Evolutionary conservation across 495 filamentous ascomycete species (phyloP).

Genomic region (Lindgomyces ingoldianus): DNA sequence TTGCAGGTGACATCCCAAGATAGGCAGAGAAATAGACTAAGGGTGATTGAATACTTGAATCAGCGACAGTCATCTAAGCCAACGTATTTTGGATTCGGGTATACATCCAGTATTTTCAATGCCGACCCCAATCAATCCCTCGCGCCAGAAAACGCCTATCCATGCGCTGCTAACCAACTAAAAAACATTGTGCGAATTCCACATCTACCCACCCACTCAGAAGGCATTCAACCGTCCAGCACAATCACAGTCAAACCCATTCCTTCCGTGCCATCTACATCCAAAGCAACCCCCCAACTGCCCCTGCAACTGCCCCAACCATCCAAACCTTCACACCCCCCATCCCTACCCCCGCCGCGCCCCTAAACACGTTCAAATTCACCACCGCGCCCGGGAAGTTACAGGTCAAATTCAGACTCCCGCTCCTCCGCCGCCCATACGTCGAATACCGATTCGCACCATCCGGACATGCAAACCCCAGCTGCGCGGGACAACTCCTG

Average conservation of each 20-base stretch:
- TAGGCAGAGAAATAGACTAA: no score
- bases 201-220: no score
- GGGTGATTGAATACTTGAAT: no score
- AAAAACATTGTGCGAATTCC: neutral
- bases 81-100: neutral
- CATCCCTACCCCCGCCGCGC: neutral
- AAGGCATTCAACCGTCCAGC: no score
- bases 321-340: neutral
- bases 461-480: constrained; percentile 78
- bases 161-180: neutral
- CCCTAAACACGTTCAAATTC: constrained; percentile 43
- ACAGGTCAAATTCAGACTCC: constrained; percentile 52
- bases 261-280: constrained; percentile 1
- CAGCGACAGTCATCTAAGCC: neutral
- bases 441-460: constrained; percentile 58
- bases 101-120: neutral
- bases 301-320: neutral
- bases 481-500: constrained; percentile 74
- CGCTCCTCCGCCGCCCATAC: constrained; percentile 55
- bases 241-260: neutral
- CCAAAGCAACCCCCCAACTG: constrained; percentile 8
- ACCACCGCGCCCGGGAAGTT: constrained; percentile 61
- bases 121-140: no score
- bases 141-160: neutral
- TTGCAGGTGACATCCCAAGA: no score